Evolutionary conservation across 129 eudicot genomes (phyloP), one percentile per base, ranked within the genome.

Genomic region (Lactuca sativa): DNA sequence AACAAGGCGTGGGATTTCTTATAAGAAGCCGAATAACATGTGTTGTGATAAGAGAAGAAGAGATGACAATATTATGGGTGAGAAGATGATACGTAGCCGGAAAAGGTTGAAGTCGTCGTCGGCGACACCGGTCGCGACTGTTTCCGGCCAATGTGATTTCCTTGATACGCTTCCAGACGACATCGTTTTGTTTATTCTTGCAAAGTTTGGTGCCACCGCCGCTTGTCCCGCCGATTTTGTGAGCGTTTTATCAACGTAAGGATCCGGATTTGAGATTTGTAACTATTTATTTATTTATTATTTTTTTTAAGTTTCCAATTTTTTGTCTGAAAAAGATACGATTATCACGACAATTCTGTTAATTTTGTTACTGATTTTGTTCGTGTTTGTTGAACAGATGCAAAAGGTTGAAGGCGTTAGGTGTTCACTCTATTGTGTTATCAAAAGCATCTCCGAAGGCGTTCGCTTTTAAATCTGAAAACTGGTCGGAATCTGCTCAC

Each of bases 401-500:
- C 57, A 92, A 81, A 49, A 89, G 98, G 63, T 56, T 92, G 1
- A 86, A 92, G 56, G 79, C 73, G 33, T 78, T 92, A 31, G 98
- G 85, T 5, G 75, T 78, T 6, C 65, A 76, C 61, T 75, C 96
- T 1, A 55, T 84, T 18, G 98, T 92, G 43, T 69, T 92, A 34
- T 70, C 95, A 0, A 89, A 82, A 75, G 92, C 95, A 13, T 86
- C 87, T 10, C 82, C 77, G 9, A 79, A 70, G 59, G 67, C 73
- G 38, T 71, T 92, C 6, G 84, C 90, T 4, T 82, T 92, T 5
- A 86, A 83, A 66, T 81, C 98, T 5, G 66, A 72, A 3, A 85
- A 65, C 5, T 92, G 98, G 98, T 80, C 88, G 34, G 98, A 89
- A 30, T 86, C 95, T 1, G 73, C 92, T 84, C 96, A 92, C 69